These are phyloP conservation scores for Hymenoscyphus fructigenus DNA, from an alignment of 2,329 filamentous ascomycete genomes.

Conservation along the genomic window DNA sequence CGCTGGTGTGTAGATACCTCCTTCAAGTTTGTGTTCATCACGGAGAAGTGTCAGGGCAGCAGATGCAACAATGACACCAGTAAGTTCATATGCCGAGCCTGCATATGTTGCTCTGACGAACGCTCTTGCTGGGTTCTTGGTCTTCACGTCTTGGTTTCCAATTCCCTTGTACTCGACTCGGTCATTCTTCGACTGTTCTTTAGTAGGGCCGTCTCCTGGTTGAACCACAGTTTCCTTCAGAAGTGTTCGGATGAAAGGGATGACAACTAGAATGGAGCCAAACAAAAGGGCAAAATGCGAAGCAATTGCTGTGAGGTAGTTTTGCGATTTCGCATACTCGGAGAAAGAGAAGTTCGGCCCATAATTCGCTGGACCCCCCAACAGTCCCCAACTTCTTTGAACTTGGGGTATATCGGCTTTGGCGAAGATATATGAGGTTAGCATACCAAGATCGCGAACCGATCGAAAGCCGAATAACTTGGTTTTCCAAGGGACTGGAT, in stretches of 20 bases:
- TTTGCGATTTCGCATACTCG: constrained; percentile 53
- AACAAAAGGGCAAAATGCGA: constrained; percentile 51
- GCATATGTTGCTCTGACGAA: constrained; percentile 54
- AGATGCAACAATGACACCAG: constrained; percentile 61
- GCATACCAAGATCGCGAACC: constrained; percentile 53
- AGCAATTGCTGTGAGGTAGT: constrained; percentile 49
- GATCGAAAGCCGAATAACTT: constrained; percentile 50
- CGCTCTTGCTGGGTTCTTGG: constrained; percentile 42
- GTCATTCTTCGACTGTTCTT: constrained; percentile 56
- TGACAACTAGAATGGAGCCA: constrained; percentile 40
- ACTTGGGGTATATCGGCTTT: constrained; percentile 54
- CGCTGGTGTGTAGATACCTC: constrained; percentile 71
- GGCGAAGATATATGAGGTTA: constrained; percentile 53
- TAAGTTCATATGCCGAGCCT: constrained; percentile 67
- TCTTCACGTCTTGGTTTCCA: constrained; percentile 56
- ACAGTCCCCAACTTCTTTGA: constrained; percentile 62
- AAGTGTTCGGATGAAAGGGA: constrained; percentile 42
- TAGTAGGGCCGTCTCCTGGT: constrained; percentile 55
- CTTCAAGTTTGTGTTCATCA: constrained; percentile 57
- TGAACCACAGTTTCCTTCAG: constrained; percentile 46
- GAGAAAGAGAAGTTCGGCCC: constrained; percentile 60
- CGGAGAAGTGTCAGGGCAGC: constrained; percentile 65
- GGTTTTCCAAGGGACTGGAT: constrained; percentile 41
- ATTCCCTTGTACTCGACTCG: constrained; percentile 63
- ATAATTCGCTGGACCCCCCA: constrained; percentile 49